phyloP scores from a whole-genome alignment of 805 yeast genomes.

The Sugiyamaella lignohabitans region DNA sequence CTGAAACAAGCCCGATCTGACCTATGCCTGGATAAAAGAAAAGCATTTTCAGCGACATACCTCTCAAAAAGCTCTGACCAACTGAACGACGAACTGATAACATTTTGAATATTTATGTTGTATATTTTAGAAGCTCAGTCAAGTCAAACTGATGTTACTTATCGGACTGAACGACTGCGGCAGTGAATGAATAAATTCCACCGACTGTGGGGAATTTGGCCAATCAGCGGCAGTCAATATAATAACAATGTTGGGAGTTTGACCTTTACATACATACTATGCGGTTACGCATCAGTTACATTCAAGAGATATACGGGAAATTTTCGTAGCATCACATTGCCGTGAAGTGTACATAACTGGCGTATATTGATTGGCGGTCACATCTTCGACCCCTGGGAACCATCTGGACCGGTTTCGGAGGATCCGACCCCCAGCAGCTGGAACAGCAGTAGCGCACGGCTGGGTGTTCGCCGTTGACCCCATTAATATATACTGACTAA shows the following conservation, averaged over 20 bases:
- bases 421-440: too few species aligned
- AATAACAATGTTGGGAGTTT: neutral
- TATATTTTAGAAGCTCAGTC: neutral
- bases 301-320: too few species aligned
- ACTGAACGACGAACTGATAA: conserved; percentile 5
- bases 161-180: neutral
- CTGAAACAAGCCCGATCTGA: too few species aligned
- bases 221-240: neutral
- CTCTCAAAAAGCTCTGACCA: conserved; percentile 7
- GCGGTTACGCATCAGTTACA: too few species aligned
- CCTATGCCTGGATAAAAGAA: neutral
- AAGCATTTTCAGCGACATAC: conserved; percentile 3
- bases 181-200: neutral
- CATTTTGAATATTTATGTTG: neutral
- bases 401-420: too few species aligned
- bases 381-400: too few species aligned
- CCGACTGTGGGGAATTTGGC: neutral
- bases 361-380: too few species aligned
- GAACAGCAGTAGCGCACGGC: too few species aligned
- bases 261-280: neutral
- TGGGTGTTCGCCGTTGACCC: too few species aligned
- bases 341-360: too few species aligned
- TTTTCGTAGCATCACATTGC: too few species aligned
- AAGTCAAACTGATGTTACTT: neutral
- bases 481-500: too few species aligned